These are phyloP conservation scores for Pseudogymnoascus sp. DNA, from an alignment of 2,329 filamentous ascomycete species.

Conservation along the genomic window DNA sequence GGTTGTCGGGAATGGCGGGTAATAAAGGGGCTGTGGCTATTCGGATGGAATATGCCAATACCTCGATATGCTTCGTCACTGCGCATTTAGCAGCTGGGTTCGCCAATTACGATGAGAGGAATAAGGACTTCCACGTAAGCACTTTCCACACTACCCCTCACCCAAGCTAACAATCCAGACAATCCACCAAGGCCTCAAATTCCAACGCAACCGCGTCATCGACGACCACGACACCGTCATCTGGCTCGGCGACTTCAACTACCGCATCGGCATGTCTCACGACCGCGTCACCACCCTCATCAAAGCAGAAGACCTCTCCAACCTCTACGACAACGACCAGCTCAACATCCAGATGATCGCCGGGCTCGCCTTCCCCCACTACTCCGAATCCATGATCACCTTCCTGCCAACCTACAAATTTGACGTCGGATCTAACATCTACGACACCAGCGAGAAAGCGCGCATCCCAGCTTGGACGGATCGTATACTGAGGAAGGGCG, in stretches of 20 bases:
- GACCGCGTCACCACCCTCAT: constrained; percentile 71
- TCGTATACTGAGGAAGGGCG: constrained; percentile 78
- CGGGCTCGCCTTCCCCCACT: constrained; percentile 80
- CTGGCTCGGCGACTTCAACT: constrained; percentile 98
- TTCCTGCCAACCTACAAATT: constrained; percentile 96
- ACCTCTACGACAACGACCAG: constrained; percentile 86
- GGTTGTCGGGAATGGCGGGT: constrained; percentile 91
- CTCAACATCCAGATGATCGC: constrained; percentile 95
- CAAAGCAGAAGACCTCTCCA: constrained; percentile 62
- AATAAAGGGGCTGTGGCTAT: constrained; percentile 98
- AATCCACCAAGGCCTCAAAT: constrained; percentile 67
- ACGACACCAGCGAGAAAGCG: constrained; percentile 87
- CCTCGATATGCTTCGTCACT: constrained; percentile 88
- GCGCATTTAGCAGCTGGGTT: constrained; percentile 95
- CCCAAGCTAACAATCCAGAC: constrained; percentile 13
- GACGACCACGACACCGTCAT: constrained; percentile 85
- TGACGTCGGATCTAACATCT: constrained; percentile 77
- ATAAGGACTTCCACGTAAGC: constrained; percentile 75
- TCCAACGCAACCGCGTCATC: constrained; percentile 83
- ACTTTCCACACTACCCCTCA: background rate
- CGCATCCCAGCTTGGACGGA: constrained; percentile 97
- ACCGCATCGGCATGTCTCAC: constrained; percentile 77
- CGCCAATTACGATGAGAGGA: constrained; percentile 91
- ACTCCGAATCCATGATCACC: constrained; percentile 78
- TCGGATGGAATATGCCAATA: constrained; percentile 87